phyloP scores from a whole-genome alignment of 106 monocot genomes.

The Dendrobium huoshanense region DNA sequence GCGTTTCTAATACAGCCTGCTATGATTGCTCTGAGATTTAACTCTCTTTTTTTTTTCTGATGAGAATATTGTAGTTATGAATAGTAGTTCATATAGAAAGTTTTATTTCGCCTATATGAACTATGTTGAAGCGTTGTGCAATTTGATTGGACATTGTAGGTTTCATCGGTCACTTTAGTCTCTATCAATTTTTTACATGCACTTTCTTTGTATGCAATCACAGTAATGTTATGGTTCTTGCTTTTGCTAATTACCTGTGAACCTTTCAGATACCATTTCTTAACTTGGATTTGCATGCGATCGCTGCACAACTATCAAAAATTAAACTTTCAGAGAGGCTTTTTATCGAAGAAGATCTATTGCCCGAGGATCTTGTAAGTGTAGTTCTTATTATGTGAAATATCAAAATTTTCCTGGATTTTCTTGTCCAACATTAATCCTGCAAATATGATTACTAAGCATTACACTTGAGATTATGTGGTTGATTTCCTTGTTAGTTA shows the following conservation, averaged over 20 bases:
- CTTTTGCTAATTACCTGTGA: slow-evolving; percentile 3
- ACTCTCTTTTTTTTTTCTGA: not conserved
- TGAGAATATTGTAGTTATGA: not conserved
- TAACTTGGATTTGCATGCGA: slow-evolving; percentile 69
- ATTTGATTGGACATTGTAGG: not conserved
- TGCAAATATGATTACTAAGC: not conserved
- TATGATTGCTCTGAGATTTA: not conserved
- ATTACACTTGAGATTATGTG: not conserved
- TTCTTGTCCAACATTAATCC: not conserved
- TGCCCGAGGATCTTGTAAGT: slow-evolving; percentile 59
- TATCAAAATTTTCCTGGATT: not conserved
- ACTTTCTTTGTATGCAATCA: not conserved
- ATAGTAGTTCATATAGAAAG: not conserved
- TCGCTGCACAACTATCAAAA: slow-evolving; percentile 66
- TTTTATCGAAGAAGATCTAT: slow-evolving; percentile 68
- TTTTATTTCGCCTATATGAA: not conserved
- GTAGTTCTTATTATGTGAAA: not conserved
- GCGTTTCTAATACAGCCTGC: not conserved
- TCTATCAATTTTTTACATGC: not conserved
- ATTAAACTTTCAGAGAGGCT: slow-evolving; percentile 63
- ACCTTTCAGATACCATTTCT: slow-evolving; percentile 69
- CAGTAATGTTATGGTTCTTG: not conserved
- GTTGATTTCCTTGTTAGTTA: not conserved
- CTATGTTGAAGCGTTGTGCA: not conserved
- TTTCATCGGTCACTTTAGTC: not conserved